Evolutionary conservation across 352 stramenopile species (phyloP).

Genomic region (Pythium aristosporum): DNA sequence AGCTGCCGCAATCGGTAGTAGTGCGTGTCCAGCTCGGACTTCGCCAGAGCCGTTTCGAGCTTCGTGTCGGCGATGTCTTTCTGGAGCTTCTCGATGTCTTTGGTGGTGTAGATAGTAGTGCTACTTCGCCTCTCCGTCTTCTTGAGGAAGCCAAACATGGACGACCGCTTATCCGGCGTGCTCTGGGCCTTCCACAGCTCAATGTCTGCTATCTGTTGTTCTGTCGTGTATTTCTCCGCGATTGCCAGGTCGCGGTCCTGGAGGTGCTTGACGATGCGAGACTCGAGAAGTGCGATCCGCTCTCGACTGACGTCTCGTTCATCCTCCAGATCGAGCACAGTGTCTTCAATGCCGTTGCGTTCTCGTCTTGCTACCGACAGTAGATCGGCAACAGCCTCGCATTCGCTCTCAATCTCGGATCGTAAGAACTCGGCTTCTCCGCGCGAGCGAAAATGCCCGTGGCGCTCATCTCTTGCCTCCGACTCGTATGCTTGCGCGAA

Average conservation of each 20-base stretch:
- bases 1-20: conserved; percentile 58
- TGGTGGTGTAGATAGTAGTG: conserved; percentile 31
- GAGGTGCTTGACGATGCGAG: conserved; percentile 72
- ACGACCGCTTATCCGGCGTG: conserved; percentile 25
- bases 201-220: conserved; percentile 63
- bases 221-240: conserved; percentile 64
- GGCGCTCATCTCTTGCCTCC: background rate
- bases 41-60: conserved; percentile 50
- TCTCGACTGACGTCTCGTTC: conserved; percentile 46
- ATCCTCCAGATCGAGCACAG: conserved; percentile 36
- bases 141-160: conserved; percentile 22
- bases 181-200: conserved; percentile 50
- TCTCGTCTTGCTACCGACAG: conserved; percentile 50
- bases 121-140: conserved; percentile 11
- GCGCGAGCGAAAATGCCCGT: conserved; percentile 3
- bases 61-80: conserved; percentile 70
- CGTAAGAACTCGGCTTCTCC: conserved; percentile 29
- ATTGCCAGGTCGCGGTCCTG: conserved; percentile 73
- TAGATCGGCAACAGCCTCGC: conserved; percentile 46
- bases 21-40: conserved; percentile 57
- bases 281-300: conserved; percentile 58
- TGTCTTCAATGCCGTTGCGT: conserved; percentile 41
- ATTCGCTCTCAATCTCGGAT: conserved; percentile 46
- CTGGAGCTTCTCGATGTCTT: conserved; percentile 61
- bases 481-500: conserved; percentile 3